Evolutionary conservation across 2,329 filamentous ascomycete genomes (phyloP).

Genomic region (Juglanconis juglandina): DNA sequence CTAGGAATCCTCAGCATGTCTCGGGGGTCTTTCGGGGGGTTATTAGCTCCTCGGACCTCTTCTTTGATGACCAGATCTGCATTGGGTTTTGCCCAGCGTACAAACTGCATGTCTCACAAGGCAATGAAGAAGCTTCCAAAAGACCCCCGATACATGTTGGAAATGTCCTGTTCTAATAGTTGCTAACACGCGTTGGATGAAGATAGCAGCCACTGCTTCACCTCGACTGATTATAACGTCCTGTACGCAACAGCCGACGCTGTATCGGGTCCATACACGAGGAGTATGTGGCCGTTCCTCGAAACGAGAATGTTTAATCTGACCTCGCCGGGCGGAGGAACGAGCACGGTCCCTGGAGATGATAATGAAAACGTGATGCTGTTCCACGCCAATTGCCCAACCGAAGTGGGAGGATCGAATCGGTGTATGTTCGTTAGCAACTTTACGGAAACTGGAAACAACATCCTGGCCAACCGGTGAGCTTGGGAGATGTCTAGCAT

Average conservation of each 20-base stretch:
- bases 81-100: no score
- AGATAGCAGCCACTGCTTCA: constrained; percentile 57
- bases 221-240: constrained; percentile 53
- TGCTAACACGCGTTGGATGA: no score
- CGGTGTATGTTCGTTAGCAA: constrained; percentile 16
- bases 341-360: constrained; percentile 9
- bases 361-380: constrained; percentile 7
- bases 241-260: constrained; percentile 49
- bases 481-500: neutral
- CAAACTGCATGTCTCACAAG: no score
- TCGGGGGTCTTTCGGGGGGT: no score
- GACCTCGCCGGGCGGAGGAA: constrained; percentile 17
- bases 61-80: no score
- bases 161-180: no score
- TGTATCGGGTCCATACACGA: constrained; percentile 14
- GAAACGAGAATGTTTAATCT: constrained; percentile 11
- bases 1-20: no score
- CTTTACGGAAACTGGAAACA: constrained; percentile 14
- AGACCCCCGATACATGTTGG: no score
- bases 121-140: no score
- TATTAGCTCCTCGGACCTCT: no score
- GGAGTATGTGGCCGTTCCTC: constrained; percentile 3
- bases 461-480: constrained; percentile 9
- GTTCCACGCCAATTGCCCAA: constrained; percentile 17
- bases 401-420: constrained; percentile 7